Evolutionary conservation across 148 eudicot species (phyloP).

Genomic region (Rhododendron ovatum): DNA sequence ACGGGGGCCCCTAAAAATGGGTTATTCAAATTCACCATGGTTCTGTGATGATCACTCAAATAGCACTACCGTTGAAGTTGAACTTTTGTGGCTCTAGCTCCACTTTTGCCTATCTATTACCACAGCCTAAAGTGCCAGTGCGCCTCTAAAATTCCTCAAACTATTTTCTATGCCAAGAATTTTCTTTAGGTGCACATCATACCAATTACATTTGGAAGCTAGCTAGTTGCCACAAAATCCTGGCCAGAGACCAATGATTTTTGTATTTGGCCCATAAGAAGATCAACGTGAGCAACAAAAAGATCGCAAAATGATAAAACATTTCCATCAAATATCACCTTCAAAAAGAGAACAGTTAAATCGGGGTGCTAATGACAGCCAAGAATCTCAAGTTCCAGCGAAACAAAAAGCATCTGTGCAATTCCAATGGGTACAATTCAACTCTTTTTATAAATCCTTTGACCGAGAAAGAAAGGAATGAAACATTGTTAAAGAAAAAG

Average conservation of each 20-base stretch:
- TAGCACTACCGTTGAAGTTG: background rate
- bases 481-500: background rate
- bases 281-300: background rate
- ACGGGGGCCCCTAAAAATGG: no score
- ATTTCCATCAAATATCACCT: slow-evolving; percentile 24
- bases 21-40: no score
- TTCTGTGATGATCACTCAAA: background rate
- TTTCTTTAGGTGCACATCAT: background rate
- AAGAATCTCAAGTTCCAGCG: slow-evolving; percentile 86
- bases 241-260: background rate
- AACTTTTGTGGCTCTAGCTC: background rate
- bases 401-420: slow-evolving; percentile 78
- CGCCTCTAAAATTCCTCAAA: background rate
- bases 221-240: background rate
- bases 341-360: slow-evolving; percentile 78
- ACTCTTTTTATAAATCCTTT: background rate
- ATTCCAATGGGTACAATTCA: slow-evolving; percentile 4
- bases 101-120: background rate
- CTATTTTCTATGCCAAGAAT: background rate
- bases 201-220: background rate
- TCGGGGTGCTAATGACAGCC: slow-evolving; percentile 89
- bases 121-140: background rate
- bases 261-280: background rate
- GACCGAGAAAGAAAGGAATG: background rate
- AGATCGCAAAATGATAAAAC: background rate